Evolutionary conservation across 768 basidiomycete genomes (phyloP).

Genomic region (Leccinum truebloodii): DNA sequence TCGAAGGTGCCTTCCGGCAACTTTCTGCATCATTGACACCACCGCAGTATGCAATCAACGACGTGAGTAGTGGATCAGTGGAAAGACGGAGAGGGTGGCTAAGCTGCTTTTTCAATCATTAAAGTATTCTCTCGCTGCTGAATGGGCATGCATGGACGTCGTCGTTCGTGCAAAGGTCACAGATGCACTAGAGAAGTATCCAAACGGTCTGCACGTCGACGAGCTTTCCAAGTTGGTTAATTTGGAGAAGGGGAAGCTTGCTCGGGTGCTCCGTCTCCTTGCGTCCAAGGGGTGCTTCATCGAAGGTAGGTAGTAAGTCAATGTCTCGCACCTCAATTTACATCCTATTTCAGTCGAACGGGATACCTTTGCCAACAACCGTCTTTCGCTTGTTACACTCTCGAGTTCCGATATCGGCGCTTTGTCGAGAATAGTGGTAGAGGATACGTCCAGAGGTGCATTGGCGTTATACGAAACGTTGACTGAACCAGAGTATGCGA

Average conservation of each 20-base stretch:
- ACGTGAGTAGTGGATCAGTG: slow-evolving; percentile 12
- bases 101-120: neutral
- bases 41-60: slow-evolving; percentile 28
- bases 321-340: neutral
- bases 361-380: slow-evolving; percentile 26
- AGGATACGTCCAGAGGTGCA: slow-evolving; percentile 17
- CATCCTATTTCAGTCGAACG: slow-evolving; percentile 16
- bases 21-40: slow-evolving; percentile 27
- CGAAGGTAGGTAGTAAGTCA: slow-evolving; percentile 22
- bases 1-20: slow-evolving; percentile 29
- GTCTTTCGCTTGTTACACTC: slow-evolving; percentile 30
- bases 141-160: slow-evolving; percentile 28
- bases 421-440: slow-evolving; percentile 7
- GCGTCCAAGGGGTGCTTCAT: slow-evolving; percentile 33
- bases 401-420: slow-evolving; percentile 13
- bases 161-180: slow-evolving; percentile 7
- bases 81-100: neutral
- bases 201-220: neutral
- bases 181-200: neutral
- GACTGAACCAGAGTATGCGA: slow-evolving; percentile 26
- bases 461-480: slow-evolving; percentile 26
- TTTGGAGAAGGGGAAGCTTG: neutral
- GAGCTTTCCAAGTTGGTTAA: neutral
- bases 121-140: slow-evolving; percentile 23
- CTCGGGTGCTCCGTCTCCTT: slow-evolving; percentile 33